Percentiles rank a stretch among this genome's conserved stretches.
These are phyloP conservation scores for Arthroderma uncinatum DNA, from an alignment of 2,329 filamentous ascomycete species.

Conservation along the genomic window DNA sequence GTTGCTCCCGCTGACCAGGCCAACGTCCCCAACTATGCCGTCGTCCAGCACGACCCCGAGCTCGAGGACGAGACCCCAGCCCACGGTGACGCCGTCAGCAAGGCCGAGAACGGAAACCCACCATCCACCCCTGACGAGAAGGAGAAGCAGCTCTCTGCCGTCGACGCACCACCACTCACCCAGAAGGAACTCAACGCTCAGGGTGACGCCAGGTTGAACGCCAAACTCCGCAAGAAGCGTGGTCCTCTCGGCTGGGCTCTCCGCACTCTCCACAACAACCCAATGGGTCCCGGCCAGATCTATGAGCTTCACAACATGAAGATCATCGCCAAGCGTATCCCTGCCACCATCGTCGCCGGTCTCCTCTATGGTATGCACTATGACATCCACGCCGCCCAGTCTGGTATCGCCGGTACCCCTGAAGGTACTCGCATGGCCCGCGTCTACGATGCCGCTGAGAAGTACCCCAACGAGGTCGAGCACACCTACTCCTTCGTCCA, in stretches of 20 bases:
- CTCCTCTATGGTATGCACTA: constrained; percentile 66
- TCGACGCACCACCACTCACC: constrained; percentile 42
- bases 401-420: constrained; percentile 58
- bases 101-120: constrained; percentile 11
- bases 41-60: constrained; percentile 55
- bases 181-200: constrained; percentile 54
- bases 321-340: constrained; percentile 52
- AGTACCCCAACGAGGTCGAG: constrained; percentile 61
- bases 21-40: constrained; percentile 62
- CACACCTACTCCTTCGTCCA: constrained; percentile 47
- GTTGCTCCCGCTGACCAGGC: constrained; percentile 44
- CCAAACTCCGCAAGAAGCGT: constrained; percentile 49
- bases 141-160: constrained; percentile 32
- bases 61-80: constrained; percentile 26
- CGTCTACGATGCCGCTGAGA: constrained; percentile 53
- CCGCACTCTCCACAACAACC: constrained; percentile 63
- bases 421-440: constrained; percentile 60
- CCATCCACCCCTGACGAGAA: constrained; percentile 18
- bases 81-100: constrained; percentile 23
- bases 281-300: constrained; percentile 58
- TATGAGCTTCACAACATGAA: constrained; percentile 64
- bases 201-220: constrained; percentile 49
- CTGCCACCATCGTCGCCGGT: constrained; percentile 53
- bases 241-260: constrained; percentile 72
- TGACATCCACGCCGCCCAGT: constrained; percentile 68